Conservation (phyloP, 352 stramenopile species). For the Phytophthora aleatoria region DNA sequence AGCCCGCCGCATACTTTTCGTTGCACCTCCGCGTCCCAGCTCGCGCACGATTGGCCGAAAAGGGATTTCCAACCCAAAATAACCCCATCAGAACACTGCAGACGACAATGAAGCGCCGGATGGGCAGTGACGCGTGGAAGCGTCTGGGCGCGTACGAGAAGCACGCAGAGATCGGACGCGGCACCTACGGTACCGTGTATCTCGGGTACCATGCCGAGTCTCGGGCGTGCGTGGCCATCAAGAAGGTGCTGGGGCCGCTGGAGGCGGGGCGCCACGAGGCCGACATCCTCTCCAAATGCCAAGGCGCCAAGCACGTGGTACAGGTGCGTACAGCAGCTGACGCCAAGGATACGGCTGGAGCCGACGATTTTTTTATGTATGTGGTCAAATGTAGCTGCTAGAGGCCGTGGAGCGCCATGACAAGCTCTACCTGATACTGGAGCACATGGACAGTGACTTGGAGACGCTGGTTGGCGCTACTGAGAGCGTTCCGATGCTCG, state of each 20-base stretch:
- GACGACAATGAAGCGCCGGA: slow-evolving; percentile 39
- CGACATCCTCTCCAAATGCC: slow-evolving; percentile 53
- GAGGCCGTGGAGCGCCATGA: slow-evolving; percentile 62
- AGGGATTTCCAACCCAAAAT: slow-evolving; percentile 2
- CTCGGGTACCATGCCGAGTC: slow-evolving; percentile 50
- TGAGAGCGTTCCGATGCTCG: slow-evolving; percentile 44
- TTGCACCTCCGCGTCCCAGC: slow-evolving; percentile 6
- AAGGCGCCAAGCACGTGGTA: slow-evolving; percentile 52
- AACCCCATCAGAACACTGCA: neutral
- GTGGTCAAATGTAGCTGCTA: slow-evolving; percentile 42
- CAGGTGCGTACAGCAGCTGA: slow-evolving; percentile 40
- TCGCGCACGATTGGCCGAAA: slow-evolving; percentile 7
- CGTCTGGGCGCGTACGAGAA: slow-evolving; percentile 72
- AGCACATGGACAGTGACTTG: slow-evolving; percentile 84
- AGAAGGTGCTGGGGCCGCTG: slow-evolving; percentile 65
- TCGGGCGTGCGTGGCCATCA: slow-evolving; percentile 62
- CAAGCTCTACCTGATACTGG: slow-evolving; percentile 75
- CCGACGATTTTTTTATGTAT: slow-evolving; percentile 1
- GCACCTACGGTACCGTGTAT: slow-evolving; percentile 83
- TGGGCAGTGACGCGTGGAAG: slow-evolving; percentile 41
- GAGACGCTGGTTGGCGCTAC: slow-evolving; percentile 55
- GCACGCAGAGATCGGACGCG: slow-evolving; percentile 76
- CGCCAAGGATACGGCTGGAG: neutral
- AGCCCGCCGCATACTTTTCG: slow-evolving; percentile 3
- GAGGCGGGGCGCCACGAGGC: slow-evolving; percentile 53